Percentiles rank a stretch among this genome's conserved stretches.
phyloP scores from a whole-genome alignment of 2,329 filamentous ascomycete genomes.

The Neurospora sp. region DNA sequence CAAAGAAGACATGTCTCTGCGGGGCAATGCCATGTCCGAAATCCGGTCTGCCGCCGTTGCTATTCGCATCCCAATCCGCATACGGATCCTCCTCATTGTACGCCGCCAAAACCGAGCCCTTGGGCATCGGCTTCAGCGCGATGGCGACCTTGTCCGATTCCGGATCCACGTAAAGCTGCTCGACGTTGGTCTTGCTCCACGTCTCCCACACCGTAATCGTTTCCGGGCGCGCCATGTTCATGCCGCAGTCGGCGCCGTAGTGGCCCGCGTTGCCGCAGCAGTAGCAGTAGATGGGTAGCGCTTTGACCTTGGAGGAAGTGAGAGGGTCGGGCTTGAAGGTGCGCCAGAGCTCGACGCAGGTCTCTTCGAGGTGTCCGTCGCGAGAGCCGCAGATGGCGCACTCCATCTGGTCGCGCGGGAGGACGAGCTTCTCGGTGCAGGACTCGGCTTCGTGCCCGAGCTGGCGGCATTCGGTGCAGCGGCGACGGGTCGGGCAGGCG shows the following conservation, averaged over 20 bases:
- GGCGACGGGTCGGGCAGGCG: slow-evolving; percentile 38
- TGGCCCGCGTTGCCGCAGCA: slow-evolving; percentile 44
- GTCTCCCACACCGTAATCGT: slow-evolving; percentile 29
- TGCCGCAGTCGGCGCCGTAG: slow-evolving; percentile 45
- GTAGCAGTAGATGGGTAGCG: slow-evolving; percentile 44
- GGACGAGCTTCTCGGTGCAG: slow-evolving; percentile 47
- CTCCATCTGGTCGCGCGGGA: slow-evolving; percentile 38
- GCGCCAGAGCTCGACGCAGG: slow-evolving; percentile 52
- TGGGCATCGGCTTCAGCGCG: not conserved
- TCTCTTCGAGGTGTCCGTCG: slow-evolving; percentile 44
- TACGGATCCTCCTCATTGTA: not conserved
- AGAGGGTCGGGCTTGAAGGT: slow-evolving; percentile 36
- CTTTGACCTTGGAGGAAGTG: slow-evolving; percentile 36
- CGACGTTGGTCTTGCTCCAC: slow-evolving; percentile 41
- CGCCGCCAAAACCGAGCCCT: not conserved
- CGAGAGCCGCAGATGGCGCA: slow-evolving; percentile 50
- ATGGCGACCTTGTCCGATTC: slow-evolving; percentile 30
- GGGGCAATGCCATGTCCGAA: slow-evolving; percentile 22
- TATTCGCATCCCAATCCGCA: not conserved
- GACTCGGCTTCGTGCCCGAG: slow-evolving; percentile 43
- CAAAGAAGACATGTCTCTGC: slow-evolving; percentile 31
- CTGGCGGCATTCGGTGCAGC: slow-evolving; percentile 52
- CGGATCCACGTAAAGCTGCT: slow-evolving; percentile 37
- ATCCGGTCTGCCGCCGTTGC: slow-evolving; percentile 8
- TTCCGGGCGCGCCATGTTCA: slow-evolving; percentile 15